Conservation (phyloP, 495 filamentous ascomycete genomes). For the Aspergillus cavernicola region DNA sequence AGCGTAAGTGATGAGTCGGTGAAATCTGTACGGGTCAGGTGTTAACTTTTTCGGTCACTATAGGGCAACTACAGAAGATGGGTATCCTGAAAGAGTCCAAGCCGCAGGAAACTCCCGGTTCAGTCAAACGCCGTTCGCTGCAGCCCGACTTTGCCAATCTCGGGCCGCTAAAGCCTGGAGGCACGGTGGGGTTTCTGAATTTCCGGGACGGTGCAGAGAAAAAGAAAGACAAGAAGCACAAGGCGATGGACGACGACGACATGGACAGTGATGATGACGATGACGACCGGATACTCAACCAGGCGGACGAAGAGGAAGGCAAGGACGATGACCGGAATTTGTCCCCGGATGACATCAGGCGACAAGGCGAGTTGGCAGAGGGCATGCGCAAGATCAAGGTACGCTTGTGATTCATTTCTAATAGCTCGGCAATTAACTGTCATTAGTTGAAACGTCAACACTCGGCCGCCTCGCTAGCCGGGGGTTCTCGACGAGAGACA, state of each 20-base stretch:
- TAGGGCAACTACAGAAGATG: conserved; percentile 93
- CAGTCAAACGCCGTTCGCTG: conserved; percentile 67
- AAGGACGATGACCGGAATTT: conserved; percentile 61
- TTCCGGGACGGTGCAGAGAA: conserved; percentile 72
- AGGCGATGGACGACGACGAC: conserved; percentile 54
- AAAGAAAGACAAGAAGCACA: conserved; percentile 52
- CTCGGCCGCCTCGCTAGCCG: conserved; percentile 69
- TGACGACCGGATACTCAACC: conserved; percentile 50
- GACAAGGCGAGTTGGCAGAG: conserved; percentile 82
- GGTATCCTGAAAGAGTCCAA: conserved; percentile 69
- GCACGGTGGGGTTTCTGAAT: conserved; percentile 82
- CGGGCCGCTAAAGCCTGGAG: conserved; percentile 75
- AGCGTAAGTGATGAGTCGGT: conserved; percentile 59
- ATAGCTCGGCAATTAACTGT: conserved; percentile 7
- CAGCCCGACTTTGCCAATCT: conserved; percentile 80
- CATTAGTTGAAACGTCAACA: conserved; percentile 89
- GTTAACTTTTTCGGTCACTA: no score
- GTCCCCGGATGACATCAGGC: conserved; percentile 75
- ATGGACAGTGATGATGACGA: conserved; percentile 74
- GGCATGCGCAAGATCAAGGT: conserved; percentile 91
- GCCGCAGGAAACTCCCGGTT: conserved; percentile 50
- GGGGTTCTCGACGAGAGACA: conserved; percentile 31
- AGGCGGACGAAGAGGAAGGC: conserved; percentile 69
- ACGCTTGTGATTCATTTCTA: conserved; percentile 33
- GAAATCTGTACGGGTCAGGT: no score